Evolutionary conservation across 352 stramenopile species (phyloP).

Genomic region (Phytophthora brassicae): DNA sequence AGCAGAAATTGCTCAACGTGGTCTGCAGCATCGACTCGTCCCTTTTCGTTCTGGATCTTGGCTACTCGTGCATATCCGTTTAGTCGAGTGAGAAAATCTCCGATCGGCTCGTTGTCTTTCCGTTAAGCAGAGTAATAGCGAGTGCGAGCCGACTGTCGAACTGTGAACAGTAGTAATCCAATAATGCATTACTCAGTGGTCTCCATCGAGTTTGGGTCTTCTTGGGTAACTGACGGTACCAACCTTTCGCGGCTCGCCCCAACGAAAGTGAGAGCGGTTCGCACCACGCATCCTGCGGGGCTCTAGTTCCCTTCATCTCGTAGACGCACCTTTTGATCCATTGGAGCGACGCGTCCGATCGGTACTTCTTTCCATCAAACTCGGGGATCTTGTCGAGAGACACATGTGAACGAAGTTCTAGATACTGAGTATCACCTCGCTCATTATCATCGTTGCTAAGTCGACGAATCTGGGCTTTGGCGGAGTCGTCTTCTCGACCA

Average conservation of each 20-base stretch:
- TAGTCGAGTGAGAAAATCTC: neutral
- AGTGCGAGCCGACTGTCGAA: no score
- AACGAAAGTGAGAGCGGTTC: neutral
- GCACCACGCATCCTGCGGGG: constrained; percentile 7
- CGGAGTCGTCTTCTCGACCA: neutral
- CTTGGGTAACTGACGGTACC: neutral
- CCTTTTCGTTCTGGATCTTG: constrained; percentile 3
- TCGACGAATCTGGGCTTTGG: no score
- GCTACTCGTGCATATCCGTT: constrained; percentile 24
- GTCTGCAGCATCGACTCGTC: no score
- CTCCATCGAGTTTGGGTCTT: neutral
- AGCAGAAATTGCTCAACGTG: constrained; percentile 3
- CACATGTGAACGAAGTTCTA: neutral
- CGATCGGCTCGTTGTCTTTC: neutral
- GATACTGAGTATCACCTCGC: neutral
- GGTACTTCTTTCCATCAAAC: neutral
- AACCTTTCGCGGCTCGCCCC: neutral
- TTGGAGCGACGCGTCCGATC: neutral
- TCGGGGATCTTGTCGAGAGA: neutral
- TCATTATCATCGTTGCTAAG: neutral
- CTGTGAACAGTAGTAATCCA: neutral
- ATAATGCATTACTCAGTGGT: neutral
- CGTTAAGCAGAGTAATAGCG: neutral
- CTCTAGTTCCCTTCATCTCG: constrained; percentile 12
- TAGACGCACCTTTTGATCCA: constrained; percentile 15